Evolutionary conservation across 768 basidiomycete species (phyloP).

Genomic region (Leucosporidium creatinivorum): DNA sequence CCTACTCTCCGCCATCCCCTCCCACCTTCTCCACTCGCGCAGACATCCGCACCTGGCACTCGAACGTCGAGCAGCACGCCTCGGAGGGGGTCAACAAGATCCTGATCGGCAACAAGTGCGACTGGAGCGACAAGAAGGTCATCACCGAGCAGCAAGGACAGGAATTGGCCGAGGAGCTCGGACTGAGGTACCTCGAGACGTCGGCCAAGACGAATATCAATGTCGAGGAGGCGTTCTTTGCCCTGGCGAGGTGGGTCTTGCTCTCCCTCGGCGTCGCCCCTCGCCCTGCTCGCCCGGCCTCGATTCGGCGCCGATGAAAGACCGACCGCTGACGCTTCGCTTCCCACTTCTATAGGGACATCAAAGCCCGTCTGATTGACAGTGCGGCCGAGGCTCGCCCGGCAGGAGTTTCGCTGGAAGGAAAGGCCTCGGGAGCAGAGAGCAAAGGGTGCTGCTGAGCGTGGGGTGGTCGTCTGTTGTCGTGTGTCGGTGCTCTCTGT

Average conservation of each 20-base stretch:
- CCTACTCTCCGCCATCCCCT: slow-evolving; percentile 4
- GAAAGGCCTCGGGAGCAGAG: too few relatives aligned
- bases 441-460: too few relatives aligned
- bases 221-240: slow-evolving; percentile 98
- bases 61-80: slow-evolving; percentile 96
- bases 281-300: too few relatives aligned
- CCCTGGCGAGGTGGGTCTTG: slow-evolving; percentile 76
- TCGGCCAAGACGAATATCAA: slow-evolving; percentile 95
- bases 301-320: too few relatives aligned
- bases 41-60: slow-evolving; percentile 98
- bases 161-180: slow-evolving; percentile 83
- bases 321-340: neutral
- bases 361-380: slow-evolving; percentile 95
- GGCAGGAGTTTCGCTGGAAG: too few relatives aligned
- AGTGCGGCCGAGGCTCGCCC: slow-evolving; percentile 46
- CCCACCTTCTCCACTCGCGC: slow-evolving; percentile 21
- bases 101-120: slow-evolving; percentile 96
- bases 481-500: too few relatives aligned
- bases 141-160: slow-evolving; percentile 88
- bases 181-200: slow-evolving; percentile 96
- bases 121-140: slow-evolving; percentile 92
- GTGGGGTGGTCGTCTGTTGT: too few relatives aligned
- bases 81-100: slow-evolving; percentile 99
- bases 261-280: neutral
- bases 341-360: slow-evolving; percentile 56